Conservation (phyloP, 257 asterid species). For the Gardenia jasminoides region DNA sequence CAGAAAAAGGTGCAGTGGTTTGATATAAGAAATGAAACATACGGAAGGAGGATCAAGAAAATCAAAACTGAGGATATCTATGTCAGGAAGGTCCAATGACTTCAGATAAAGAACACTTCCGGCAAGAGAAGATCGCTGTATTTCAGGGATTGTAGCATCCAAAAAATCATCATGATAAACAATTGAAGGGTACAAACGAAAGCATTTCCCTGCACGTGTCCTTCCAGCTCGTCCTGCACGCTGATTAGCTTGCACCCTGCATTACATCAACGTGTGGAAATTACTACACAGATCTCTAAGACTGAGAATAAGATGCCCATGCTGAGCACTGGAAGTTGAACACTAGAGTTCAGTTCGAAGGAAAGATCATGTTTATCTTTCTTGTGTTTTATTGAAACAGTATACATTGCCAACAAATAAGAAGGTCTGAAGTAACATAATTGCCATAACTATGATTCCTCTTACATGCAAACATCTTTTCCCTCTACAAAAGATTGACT, state of each 20-base stretch:
- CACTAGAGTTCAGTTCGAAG: background rate
- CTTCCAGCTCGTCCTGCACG: conserved; percentile 99
- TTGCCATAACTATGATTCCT: background rate
- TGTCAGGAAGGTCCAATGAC: conserved; percentile 86
- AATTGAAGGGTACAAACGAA: conserved; percentile 75
- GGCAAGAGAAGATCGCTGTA: conserved; percentile 95
- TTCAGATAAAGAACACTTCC: conserved; percentile 91
- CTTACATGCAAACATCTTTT: background rate
- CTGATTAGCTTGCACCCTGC: conserved; percentile 96
- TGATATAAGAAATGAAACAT: conserved; percentile 27
- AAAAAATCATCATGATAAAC: conserved; percentile 71
- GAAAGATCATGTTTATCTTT: background rate
- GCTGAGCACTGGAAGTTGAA: background rate
- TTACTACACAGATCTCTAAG: background rate
- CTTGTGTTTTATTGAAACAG: background rate
- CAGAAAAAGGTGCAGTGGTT: background rate
- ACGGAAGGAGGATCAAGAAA: conserved; percentile 96
- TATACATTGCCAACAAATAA: background rate
- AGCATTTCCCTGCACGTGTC: conserved; percentile 93
- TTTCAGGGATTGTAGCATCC: conserved; percentile 94
- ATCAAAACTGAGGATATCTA: conserved; percentile 89
- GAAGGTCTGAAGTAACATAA: background rate
- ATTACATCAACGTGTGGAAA: background rate
- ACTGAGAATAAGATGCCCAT: background rate
- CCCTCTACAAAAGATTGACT: too few species aligned